Evolutionary conservation across 306 rosid species (phyloP).

Genomic region (Dryas octopetala): DNA sequence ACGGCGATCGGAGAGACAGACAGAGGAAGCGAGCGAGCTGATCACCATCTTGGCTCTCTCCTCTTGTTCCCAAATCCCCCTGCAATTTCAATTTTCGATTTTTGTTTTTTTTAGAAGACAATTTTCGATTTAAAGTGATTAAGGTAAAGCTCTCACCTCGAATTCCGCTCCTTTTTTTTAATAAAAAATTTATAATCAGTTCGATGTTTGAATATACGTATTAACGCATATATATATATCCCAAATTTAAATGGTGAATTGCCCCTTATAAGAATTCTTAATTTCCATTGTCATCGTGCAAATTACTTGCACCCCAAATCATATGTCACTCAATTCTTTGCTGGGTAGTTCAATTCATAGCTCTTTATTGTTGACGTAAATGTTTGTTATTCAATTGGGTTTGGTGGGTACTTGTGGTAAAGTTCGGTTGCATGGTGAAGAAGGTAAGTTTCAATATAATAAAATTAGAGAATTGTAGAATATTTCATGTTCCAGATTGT

Average conservation of each 20-base stretch:
- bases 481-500: background rate
- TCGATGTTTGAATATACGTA: background rate
- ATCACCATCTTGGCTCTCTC: background rate
- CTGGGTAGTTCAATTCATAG: conserved; percentile 6
- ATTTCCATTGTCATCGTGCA: background rate
- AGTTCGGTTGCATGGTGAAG: background rate
- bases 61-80: background rate
- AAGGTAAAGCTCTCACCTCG: background rate
- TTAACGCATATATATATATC: background rate
- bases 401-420: background rate
- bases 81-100: background rate
- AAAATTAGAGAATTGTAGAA: background rate
- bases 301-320: background rate
- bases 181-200: background rate
- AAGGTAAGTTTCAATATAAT: background rate
- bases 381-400: background rate
- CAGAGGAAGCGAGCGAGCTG: background rate
- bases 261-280: background rate
- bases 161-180: background rate
- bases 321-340: background rate
- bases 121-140: background rate
- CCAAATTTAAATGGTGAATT: background rate
- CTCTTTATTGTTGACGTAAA: background rate
- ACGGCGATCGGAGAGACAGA: conserved; percentile 1
- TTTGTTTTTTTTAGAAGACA: background rate